Evolutionary conservation across 768 basidiomycete species (phyloP).

Genomic region (Suillus hirtellus): DNA sequence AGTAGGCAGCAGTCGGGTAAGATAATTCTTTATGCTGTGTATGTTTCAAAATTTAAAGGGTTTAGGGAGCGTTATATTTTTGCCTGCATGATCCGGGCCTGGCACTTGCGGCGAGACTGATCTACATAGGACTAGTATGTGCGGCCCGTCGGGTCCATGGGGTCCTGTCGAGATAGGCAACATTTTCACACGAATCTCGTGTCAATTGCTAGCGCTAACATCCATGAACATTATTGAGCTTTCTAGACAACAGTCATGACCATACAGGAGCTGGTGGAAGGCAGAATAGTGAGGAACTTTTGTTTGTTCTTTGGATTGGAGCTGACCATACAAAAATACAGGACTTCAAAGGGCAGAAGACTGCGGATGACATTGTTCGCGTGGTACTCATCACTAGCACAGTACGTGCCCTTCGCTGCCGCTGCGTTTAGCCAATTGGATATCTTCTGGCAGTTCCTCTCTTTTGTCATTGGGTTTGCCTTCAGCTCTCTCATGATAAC

Average conservation of each 20-base stretch:
- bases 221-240: not conserved
- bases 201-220: not conserved
- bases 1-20: too few species aligned
- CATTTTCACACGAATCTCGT: not conserved
- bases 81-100: conserved; percentile 1
- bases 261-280: conserved; percentile 29
- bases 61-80: not conserved
- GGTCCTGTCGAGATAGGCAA: not conserved
- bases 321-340: conserved; percentile 13
- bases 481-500: conserved; percentile 29
- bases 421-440: not conserved
- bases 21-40: not conserved
- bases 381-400: conserved; percentile 25
- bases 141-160: not conserved
- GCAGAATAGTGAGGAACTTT: conserved; percentile 27
- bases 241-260: conserved; percentile 21
- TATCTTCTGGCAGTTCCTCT: conserved; percentile 24
- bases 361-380: conserved; percentile 25
- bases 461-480: conserved; percentile 31
- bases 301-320: not conserved
- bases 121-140: too few species aligned
- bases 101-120: not conserved
- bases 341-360: conserved; percentile 35
- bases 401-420: conserved; percentile 18
- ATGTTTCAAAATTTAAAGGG: not conserved